phyloP scores from a whole-genome alignment of 768 basidiomycete species.

The Lyophyllum shimeji region DNA sequence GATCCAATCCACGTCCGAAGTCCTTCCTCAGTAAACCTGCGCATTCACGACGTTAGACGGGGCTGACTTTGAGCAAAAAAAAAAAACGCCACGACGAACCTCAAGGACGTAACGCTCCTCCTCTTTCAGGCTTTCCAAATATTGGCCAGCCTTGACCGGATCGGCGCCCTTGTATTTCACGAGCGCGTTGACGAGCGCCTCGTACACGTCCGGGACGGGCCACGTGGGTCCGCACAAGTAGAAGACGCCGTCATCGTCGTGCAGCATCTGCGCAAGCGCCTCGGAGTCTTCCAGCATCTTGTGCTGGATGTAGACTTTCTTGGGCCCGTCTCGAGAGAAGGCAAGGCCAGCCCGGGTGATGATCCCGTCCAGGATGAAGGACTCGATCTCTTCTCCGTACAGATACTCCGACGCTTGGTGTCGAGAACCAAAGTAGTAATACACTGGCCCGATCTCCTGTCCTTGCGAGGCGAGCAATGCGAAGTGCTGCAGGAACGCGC shows the following conservation, averaged over 20 bases:
- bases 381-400: constrained; percentile 95
- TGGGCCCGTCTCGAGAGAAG: constrained; percentile 90
- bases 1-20: not conserved
- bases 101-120: constrained; percentile 98
- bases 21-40: constrained; percentile 26
- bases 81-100: constrained; percentile 40
- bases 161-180: constrained; percentile 68
- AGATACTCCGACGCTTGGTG: constrained; percentile 95
- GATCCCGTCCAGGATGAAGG: constrained; percentile 81
- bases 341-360: constrained; percentile 92
- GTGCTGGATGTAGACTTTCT: constrained; percentile 98
- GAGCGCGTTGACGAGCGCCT: constrained; percentile 84
- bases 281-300: constrained; percentile 93
- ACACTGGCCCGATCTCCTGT: constrained; percentile 82
- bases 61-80: not conserved
- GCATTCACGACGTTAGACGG: constrained; percentile 1
- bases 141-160: constrained; percentile 67
- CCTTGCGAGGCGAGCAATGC: constrained; percentile 78
- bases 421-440: constrained; percentile 99
- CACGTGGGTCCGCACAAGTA: constrained; percentile 98
- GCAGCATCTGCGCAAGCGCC: constrained; percentile 71
- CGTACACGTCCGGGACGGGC: constrained; percentile 99
- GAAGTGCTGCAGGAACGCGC: constrained; percentile 96
- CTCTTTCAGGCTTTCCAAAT: constrained; percentile 89
- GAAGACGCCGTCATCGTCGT: constrained; percentile 77